Evolutionary conservation across 1,139 yeast species (phyloP), one percentile per base, ranked within the genome.

Genomic region (Geotrichum carabidarum): DNA sequence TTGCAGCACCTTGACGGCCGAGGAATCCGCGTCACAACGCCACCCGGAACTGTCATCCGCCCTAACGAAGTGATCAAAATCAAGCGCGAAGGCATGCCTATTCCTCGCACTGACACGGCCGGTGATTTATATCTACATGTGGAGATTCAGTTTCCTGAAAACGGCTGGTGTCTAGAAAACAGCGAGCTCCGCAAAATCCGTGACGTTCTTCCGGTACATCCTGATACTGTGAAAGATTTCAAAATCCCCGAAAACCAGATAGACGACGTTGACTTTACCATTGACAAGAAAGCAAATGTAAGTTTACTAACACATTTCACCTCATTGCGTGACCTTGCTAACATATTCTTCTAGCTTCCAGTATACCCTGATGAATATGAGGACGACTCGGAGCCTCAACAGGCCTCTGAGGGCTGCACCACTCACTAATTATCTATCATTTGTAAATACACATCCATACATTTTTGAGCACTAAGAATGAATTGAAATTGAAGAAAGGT

Each of bases 81-180:
- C 17, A 71, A 76, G 41, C 80, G 81, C 45, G 97, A 91, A 68
- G 99, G 99, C 1, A 88, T 94, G 95, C 96, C 96, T 0, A 65
- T 79, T 4, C 73, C 74, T 56, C 71, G 71, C 22, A 62, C 71
- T 9, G 72, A 68, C 48, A 65, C 70, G 17, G 75, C 77, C 50
- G 98, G 98, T 30, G 90, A 89, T 67, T 71, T 93, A 62, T 91
- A 83, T 63, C 74, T 93, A 18, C 80, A 78, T 56, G 69, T 89
- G 27, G 81, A 81, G 27, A 81, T 93, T 53, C 88, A 83, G 60
- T 93, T 93, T 69, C 99, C 98, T 1, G 77, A 78, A 41, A 94
- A 88, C 36, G 67, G 67, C 8, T 67, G 71, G 71, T 62, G 65
- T 44, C 44, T 61, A 17, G 71, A 66, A 51, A 60, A 61, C 43